phyloP scores from a whole-genome alignment of 2,329 filamentous ascomycete genomes.

The Leptographium procerum region DNA sequence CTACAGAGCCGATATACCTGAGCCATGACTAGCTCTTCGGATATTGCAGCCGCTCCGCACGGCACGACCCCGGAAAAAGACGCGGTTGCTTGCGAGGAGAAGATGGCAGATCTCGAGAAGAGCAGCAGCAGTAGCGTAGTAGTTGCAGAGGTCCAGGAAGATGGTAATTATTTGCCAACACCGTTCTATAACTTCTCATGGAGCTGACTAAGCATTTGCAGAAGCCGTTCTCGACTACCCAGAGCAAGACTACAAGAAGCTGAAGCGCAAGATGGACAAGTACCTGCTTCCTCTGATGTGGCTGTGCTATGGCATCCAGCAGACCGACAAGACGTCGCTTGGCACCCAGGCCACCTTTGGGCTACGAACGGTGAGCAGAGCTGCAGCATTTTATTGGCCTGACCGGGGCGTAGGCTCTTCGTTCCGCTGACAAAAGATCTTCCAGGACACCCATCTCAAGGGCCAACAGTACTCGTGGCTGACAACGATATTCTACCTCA shows the following conservation, averaged over 20 bases:
- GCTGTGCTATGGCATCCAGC: conserved; percentile 36
- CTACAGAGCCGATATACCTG: not conserved
- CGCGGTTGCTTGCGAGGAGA: not conserved
- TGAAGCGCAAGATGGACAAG: conserved; percentile 7
- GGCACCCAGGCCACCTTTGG: conserved; percentile 28
- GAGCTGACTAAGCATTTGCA: not conserved
- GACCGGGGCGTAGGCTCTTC: not conserved
- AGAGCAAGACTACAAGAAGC: conserved; percentile 4
- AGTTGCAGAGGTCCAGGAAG: not conserved
- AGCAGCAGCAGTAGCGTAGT: not conserved
- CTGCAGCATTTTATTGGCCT: too few species aligned
- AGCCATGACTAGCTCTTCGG: not conserved
- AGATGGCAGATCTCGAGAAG: not conserved
- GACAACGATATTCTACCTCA: conserved; percentile 25
- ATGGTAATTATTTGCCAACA: not conserved
- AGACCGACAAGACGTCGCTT: conserved; percentile 33
- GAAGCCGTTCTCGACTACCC: not conserved
- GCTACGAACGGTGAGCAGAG: conserved; percentile 14
- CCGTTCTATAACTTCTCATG: not conserved
- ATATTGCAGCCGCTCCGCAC: not conserved
- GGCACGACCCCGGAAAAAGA: not conserved
- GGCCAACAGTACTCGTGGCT: conserved; percentile 17
- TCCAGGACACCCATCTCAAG: conserved; percentile 14
- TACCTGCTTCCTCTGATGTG: conserved; percentile 26
- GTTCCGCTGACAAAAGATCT: not conserved